These are phyloP conservation scores for Botryosphaeria dothidea DNA, from an alignment of 2,329 filamentous ascomycete species.

Conservation along the genomic window DNA sequence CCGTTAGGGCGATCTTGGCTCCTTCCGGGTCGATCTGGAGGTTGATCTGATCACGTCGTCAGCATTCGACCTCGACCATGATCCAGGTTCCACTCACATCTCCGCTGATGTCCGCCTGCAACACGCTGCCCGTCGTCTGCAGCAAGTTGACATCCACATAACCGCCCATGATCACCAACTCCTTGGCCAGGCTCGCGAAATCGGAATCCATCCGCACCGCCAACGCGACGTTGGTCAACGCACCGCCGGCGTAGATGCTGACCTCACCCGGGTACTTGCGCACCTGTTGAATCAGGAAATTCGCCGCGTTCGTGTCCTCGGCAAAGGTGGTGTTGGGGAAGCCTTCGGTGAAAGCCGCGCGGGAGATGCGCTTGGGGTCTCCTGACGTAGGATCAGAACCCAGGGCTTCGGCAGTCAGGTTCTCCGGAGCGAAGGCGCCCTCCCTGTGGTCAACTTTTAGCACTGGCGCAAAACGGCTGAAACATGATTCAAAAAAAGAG, in stretches of 20 bases:
- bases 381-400: constrained; percentile 51
- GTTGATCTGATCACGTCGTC: constrained; percentile 43
- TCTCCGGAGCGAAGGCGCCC: constrained; percentile 48
- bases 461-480: too few species aligned
- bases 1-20: constrained; percentile 51
- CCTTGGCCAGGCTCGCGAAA: constrained; percentile 49
- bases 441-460: constrained; percentile 23
- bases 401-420: constrained; percentile 42
- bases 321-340: constrained; percentile 48
- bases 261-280: constrained; percentile 53
- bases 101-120: constrained; percentile 29
- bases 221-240: constrained; percentile 53
- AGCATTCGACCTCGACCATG: not conserved
- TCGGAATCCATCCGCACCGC: constrained; percentile 48
- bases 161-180: constrained; percentile 53
- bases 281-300: constrained; percentile 48
- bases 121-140: constrained; percentile 30
- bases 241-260: constrained; percentile 49
- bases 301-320: constrained; percentile 41
- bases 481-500: too few species aligned
- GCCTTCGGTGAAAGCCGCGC: constrained; percentile 47
- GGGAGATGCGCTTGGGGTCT: constrained; percentile 44
- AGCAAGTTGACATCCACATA: constrained; percentile 44
- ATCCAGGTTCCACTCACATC: not conserved
- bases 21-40: constrained; percentile 54